Conservation (phyloP, 768 basidiomycete genomes). For the Hypholoma sublateritium region DNA sequence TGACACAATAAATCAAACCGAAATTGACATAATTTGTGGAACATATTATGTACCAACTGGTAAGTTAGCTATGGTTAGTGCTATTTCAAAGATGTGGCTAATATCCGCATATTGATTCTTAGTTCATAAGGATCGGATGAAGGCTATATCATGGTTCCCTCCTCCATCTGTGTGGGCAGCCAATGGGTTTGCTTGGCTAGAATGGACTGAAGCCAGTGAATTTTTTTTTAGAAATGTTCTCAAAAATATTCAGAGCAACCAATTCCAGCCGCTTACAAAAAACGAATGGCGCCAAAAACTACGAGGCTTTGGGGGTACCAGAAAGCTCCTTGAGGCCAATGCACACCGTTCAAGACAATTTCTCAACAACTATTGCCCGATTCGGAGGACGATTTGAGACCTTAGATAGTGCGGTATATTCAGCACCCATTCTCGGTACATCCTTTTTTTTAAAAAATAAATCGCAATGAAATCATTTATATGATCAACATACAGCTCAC, state of each 20-base stretch:
- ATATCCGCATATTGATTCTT: not conserved
- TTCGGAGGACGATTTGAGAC: not conserved
- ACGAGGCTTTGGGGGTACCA: not conserved
- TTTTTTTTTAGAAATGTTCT: not conserved
- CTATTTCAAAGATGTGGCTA: not conserved
- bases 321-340: not conserved
- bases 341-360: not conserved
- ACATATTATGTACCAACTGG: conserved; percentile 10
- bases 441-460: too few species aligned
- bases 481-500: too few species aligned
- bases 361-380: not conserved
- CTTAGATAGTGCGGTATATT: too few species aligned
- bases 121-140: not conserved
- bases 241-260: not conserved
- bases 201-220: conserved; percentile 3
- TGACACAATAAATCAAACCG: conserved; percentile 8
- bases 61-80: not conserved
- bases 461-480: too few species aligned
- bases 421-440: too few species aligned
- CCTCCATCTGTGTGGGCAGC: conserved; percentile 3
- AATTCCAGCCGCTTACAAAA: not conserved
- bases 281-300: not conserved
- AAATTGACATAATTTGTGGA: conserved; percentile 9
- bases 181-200: conserved; percentile 3
- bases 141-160: conserved; percentile 7